Conservation (phyloP, 768 basidiomycete genomes). For the Mycena galericulata region DNA sequence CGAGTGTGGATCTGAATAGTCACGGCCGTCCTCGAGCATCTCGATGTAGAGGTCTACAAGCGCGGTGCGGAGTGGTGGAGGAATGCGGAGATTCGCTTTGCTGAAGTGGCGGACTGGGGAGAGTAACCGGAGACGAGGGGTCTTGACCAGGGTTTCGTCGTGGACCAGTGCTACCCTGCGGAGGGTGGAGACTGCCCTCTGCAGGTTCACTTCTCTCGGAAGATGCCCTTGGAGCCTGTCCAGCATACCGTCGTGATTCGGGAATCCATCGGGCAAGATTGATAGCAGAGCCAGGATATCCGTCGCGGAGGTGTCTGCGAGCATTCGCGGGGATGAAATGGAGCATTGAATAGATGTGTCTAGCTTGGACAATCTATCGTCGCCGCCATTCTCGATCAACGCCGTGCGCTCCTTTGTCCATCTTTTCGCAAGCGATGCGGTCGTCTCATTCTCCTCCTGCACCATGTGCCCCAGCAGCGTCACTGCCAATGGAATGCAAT, state of each 20-base stretch:
- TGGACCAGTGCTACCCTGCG: slow-evolving; percentile 26
- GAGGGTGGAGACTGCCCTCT: slow-evolving; percentile 31
- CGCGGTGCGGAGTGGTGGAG: slow-evolving; percentile 22
- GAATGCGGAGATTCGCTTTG: slow-evolving; percentile 29
- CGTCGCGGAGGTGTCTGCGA: slow-evolving; percentile 29
- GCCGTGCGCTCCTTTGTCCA: slow-evolving; percentile 36
- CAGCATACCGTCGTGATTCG: slow-evolving; percentile 29
- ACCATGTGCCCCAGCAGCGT: slow-evolving; percentile 35
- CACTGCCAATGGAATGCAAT: slow-evolving; percentile 34
- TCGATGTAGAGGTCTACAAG: slow-evolving; percentile 33
- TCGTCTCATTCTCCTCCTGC: slow-evolving; percentile 35
- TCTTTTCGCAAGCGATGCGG: slow-evolving; percentile 33
- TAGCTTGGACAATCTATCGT: slow-evolving; percentile 37
- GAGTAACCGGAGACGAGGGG: slow-evolving; percentile 31
- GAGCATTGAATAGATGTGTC: slow-evolving; percentile 39
- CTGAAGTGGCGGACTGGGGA: slow-evolving; percentile 35
- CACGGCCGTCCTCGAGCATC: slow-evolving; percentile 24
- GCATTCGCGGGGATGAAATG: slow-evolving; percentile 37
- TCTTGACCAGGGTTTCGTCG: slow-evolving; percentile 28
- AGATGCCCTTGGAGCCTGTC: slow-evolving; percentile 29
- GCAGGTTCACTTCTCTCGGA: slow-evolving; percentile 23
- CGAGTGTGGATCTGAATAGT: slow-evolving; percentile 28
- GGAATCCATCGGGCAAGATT: slow-evolving; percentile 38
- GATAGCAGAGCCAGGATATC: slow-evolving; percentile 36
- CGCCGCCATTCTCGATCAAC: slow-evolving; percentile 34